Base-by-base conservation (phyloP, 352 stramenopile species). In the Globisporangium paddicum region DNA sequence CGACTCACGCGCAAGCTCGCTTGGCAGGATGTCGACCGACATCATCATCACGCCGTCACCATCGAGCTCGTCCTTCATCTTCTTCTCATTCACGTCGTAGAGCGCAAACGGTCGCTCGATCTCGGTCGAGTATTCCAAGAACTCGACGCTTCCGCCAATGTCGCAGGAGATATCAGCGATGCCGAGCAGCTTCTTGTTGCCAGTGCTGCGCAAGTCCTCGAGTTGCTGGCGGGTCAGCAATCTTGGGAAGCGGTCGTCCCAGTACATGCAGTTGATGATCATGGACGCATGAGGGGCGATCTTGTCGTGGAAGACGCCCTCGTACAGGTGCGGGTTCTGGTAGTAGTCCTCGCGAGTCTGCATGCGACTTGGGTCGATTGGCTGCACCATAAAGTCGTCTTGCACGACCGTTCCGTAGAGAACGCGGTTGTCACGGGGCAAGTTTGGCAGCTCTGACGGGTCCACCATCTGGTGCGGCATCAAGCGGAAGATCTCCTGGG, bases 261-360 rank as follows among this genome's bases (percentile, higher is more conserved):
- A 99, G 74, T 98, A 99, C 70, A 97, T 98, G 65, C 91, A 93
- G 75, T 98, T 98, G 47, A 98, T 79, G 23, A 99, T 68, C 63
- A 98, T 94, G 35, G 92, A 97, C 53, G 83, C 77, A 64, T 97
- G 85, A 5, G 93, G 93, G 45, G 92, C 80, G 55, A 98, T 73
- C 19, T 77, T 85, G 60, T 96, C 69, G 55, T 97, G 84, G 75
- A 99, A 99, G 32, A 86, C 79, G 48, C 77, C 69, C 51, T 96
- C 82, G 72, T 98, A 99, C 34, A 86, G 58, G 41, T 93, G 74
- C 5, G 96, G 93, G 66, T 98, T 77, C 55, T 83, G 72, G 62
- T 96, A 96, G 73, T 98, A 99, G 54, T 98, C 78, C 6, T 87
- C 69, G 11, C 87, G 76, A 9, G 68, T 71, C 8, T 62, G 32